These are phyloP conservation scores for Canna indica DNA, from an alignment of 176 grass and related monocot species.

Conservation along the genomic window DNA sequence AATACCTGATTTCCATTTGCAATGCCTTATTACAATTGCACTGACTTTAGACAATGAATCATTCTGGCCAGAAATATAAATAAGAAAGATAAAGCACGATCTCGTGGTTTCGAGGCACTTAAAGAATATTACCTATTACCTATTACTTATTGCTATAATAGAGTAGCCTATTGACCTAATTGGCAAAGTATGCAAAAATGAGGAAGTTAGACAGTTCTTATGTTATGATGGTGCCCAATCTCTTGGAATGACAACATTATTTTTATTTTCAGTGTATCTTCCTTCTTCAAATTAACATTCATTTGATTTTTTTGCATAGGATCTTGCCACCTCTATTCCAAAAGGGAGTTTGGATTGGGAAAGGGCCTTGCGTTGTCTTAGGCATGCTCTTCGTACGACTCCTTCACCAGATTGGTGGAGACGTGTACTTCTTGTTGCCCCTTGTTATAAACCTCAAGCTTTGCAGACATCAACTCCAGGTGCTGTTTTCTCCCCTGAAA, in stretches of 20 bases:
- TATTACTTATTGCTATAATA: neutral
- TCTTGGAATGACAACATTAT: neutral
- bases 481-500: conserved; percentile 94
- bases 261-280: no score
- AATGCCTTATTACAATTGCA: neutral
- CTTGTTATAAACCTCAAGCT: conserved; percentile 72
- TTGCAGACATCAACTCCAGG: conserved; percentile 79
- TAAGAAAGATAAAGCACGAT: neutral
- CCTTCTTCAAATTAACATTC: neutral
- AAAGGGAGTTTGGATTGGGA: conserved; percentile 95
- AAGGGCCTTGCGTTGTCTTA: conserved; percentile 83
- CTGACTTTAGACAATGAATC: neutral
- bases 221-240: neutral
- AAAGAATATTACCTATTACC: neutral
- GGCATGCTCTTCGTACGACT: conserved; percentile 87
- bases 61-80: neutral
- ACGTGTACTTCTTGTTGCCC: conserved; percentile 85
- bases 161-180: neutral
- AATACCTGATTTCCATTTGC: neutral
- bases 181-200: neutral
- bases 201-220: neutral
- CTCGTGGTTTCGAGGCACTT: neutral
- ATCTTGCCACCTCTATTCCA: conserved; percentile 82
- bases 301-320: conserved; percentile 33
- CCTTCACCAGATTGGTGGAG: conserved; percentile 99